phyloP scores from a whole-genome alignment of 257 asterid species.

The Henckelia pumila region DNA sequence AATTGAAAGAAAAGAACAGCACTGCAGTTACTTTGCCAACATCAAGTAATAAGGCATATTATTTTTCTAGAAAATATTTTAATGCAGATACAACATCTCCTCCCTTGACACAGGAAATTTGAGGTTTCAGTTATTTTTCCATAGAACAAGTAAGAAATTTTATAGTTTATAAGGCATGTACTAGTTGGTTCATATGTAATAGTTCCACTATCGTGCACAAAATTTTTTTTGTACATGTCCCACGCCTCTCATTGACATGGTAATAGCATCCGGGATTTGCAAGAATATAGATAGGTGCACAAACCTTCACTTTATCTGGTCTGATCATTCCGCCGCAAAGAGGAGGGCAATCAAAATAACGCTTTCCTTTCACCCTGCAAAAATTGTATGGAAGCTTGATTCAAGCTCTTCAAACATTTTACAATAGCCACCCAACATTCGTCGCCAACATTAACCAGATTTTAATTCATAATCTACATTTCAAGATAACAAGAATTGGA shows the following conservation, averaged over 20 bases:
- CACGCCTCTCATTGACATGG: background rate
- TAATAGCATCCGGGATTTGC: background rate
- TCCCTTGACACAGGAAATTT: no score
- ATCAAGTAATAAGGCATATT: background rate
- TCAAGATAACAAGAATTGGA: background rate
- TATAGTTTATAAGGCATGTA: no score
- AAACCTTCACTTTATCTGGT: constrained; percentile 91
- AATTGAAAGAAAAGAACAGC: constrained; percentile 3
- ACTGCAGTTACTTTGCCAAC: background rate
- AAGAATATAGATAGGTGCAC: constrained; percentile 19
- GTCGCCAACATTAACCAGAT: background rate
- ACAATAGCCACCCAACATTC: background rate
- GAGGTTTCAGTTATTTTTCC: no score
- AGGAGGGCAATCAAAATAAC: constrained; percentile 84
- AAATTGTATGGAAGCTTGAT: constrained; percentile 13
- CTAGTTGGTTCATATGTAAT: no score
- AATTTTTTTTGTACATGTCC: background rate
- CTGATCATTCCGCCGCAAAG: constrained; percentile 87
- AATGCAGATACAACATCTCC: no score
- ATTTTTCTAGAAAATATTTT: no score
- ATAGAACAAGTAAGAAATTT: no score
- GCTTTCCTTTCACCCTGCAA: constrained; percentile 82
- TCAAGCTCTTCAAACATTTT: background rate
- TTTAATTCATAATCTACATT: background rate
- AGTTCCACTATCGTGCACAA: no score